phyloP scores from a whole-genome alignment of 495 filamentous ascomycete species.

The Aspergillus steynii region DNA sequence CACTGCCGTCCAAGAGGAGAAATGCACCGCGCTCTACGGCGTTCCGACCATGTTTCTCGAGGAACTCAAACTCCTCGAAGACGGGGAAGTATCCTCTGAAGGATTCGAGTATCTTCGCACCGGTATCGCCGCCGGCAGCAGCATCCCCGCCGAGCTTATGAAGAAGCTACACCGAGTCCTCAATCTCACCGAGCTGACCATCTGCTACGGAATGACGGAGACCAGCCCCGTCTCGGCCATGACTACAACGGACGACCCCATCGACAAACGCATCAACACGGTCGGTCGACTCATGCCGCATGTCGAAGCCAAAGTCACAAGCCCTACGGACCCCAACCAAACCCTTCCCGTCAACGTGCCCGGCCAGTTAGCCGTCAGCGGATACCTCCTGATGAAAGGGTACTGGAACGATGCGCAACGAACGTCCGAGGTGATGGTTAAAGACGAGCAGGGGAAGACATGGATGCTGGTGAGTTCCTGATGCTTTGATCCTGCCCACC shows the following conservation, averaged over 20 bases:
- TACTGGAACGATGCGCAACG: slow-evolving; percentile 76
- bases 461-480: slow-evolving; percentile 65
- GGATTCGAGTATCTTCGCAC: slow-evolving; percentile 75
- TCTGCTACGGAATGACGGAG: slow-evolving; percentile 99
- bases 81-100: slow-evolving; percentile 48
- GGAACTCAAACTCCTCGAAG: slow-evolving; percentile 72
- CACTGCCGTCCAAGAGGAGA: slow-evolving; percentile 68
- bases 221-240: slow-evolving; percentile 89
- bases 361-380: slow-evolving; percentile 82
- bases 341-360: slow-evolving; percentile 63
- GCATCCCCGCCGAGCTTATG: slow-evolving; percentile 84
- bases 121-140: slow-evolving; percentile 88
- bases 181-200: slow-evolving; percentile 82
- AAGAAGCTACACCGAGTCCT: slow-evolving; percentile 70
- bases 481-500: background rate
- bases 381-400: slow-evolving; percentile 87
- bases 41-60: slow-evolving; percentile 96
- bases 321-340: slow-evolving; percentile 52
- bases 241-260: slow-evolving; percentile 81
- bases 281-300: slow-evolving; percentile 83
- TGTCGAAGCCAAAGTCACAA: slow-evolving; percentile 81
- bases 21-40: slow-evolving; percentile 84
- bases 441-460: slow-evolving; percentile 57
- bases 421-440: slow-evolving; percentile 70
- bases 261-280: slow-evolving; percentile 72